phyloP scores from a whole-genome alignment of 1,139 yeast species.

The Pichia sp. region DNA sequence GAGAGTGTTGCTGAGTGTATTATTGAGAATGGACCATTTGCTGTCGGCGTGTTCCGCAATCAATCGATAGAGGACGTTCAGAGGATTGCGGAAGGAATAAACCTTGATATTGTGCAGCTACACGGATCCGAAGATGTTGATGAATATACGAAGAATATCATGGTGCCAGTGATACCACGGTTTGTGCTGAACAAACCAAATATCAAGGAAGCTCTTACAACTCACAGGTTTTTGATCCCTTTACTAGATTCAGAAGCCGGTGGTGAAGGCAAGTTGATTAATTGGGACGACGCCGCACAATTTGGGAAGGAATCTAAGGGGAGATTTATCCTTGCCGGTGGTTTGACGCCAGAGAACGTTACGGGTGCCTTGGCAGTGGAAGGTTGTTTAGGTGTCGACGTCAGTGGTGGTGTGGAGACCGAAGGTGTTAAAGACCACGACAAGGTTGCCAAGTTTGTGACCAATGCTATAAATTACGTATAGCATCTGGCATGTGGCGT shows the following conservation, averaged over 20 bases:
- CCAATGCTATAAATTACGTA: conserved; percentile 32
- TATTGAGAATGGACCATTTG: conserved; percentile 51
- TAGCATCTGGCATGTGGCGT: neutral
- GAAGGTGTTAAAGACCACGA: conserved; percentile 60
- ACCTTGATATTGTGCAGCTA: conserved; percentile 73
- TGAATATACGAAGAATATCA: conserved; percentile 34
- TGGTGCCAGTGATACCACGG: conserved; percentile 62
- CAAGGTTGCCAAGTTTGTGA: conserved; percentile 55
- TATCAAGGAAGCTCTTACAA: conserved; percentile 25
- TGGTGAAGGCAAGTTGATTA: conserved; percentile 77
- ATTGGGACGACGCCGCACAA: conserved; percentile 53
- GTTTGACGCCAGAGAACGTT: conserved; percentile 72
- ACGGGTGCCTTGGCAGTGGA: conserved; percentile 36
- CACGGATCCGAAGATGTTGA: conserved; percentile 77
- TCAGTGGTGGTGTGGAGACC: conserved; percentile 91
- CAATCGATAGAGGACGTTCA: conserved; percentile 62
- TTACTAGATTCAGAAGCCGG: conserved; percentile 85
- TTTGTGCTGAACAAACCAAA: conserved; percentile 54
- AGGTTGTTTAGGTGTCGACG: conserved; percentile 83
- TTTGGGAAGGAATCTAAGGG: conserved; percentile 36
- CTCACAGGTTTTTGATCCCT: conserved; percentile 41
- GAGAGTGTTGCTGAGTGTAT: conserved; percentile 29
- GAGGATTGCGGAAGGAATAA: conserved; percentile 37
- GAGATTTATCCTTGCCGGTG: conserved; percentile 77
- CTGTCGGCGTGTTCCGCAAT: conserved; percentile 89